phyloP scores from a whole-genome alignment of 306 rosid species.

The Geum urbanum region DNA sequence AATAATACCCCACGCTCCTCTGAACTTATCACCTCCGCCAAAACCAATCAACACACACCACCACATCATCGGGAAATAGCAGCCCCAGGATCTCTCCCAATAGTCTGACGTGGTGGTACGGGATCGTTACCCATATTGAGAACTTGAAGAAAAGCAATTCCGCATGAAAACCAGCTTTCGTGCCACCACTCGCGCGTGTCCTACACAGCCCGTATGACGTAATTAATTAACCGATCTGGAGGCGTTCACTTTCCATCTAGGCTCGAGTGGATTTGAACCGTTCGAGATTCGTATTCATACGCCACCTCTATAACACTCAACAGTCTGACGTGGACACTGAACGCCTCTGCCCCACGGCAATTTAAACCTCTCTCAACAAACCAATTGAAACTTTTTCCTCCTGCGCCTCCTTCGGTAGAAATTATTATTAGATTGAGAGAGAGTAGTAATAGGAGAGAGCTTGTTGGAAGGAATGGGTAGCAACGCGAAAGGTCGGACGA shows the following conservation, averaged over 20 bases:
- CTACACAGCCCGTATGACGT: neutral
- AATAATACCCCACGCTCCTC: neutral
- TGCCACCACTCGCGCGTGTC: slow-evolving; percentile 1
- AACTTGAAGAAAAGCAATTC: neutral
- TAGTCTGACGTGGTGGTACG: slow-evolving; percentile 2
- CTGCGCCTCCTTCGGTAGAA: neutral
- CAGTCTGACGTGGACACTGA: slow-evolving; percentile 8
- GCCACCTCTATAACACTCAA: neutral
- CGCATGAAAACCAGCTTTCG: neutral
- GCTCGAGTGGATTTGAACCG: neutral
- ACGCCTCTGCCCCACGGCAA: neutral
- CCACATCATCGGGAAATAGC: neutral
- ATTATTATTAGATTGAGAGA: neutral
- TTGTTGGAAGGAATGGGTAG: slow-evolving; percentile 40
- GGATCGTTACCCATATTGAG: neutral
- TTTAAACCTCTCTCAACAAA: slow-evolving; percentile 1
- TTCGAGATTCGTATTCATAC: slow-evolving; percentile 7
- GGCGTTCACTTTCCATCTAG: too few relatives aligned
- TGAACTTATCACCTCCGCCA: neutral
- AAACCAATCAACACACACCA: neutral
- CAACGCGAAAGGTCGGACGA: slow-evolving; percentile 51
- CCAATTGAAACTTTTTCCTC: neutral
- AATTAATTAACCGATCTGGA: too few relatives aligned
- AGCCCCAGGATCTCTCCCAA: too few relatives aligned
- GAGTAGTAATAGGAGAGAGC: neutral